Percentiles rank a stretch among this genome's conserved stretches.
Conservation (phyloP, 495 filamentous ascomycete species). For the Hypoxylon intermedium region DNA sequence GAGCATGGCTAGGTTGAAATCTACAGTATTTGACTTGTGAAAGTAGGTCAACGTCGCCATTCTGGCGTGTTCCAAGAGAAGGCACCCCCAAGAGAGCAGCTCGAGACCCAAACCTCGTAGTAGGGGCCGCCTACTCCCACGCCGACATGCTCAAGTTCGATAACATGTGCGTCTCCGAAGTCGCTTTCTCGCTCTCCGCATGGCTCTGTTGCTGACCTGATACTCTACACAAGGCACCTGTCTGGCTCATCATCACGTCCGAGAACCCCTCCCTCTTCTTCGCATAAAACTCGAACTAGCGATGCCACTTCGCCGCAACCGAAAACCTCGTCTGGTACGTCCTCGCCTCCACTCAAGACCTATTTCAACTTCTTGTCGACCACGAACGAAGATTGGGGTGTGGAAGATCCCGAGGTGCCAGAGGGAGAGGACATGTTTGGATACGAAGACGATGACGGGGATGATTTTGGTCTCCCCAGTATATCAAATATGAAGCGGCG, state of each 20-base stretch:
- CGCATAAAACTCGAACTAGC: conserved; percentile 44
- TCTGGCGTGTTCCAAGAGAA: conserved; percentile 76
- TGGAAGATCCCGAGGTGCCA: conserved; percentile 56
- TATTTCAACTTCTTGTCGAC: conserved; percentile 80
- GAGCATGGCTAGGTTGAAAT: not conserved
- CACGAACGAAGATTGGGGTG: conserved; percentile 77
- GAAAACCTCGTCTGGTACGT: conserved; percentile 57
- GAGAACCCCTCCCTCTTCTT: conserved; percentile 55
- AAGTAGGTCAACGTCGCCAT: conserved; percentile 78
- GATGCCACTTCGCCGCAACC: conserved; percentile 63
- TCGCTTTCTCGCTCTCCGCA: conserved; percentile 25
- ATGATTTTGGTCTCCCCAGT: conserved; percentile 93
- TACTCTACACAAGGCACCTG: conserved; percentile 45
- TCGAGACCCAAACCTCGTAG: conserved; percentile 77
- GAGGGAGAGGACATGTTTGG: conserved; percentile 73
- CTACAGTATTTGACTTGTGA: conserved; percentile 14
- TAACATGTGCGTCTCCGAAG: conserved; percentile 58
- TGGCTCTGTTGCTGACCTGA: conserved; percentile 30
- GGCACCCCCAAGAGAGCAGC: conserved; percentile 59
- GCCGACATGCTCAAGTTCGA: conserved; percentile 91
- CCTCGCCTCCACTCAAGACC: conserved; percentile 69
- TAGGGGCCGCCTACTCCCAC: conserved; percentile 96
- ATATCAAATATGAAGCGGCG: conserved; percentile 85
- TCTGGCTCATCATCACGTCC: conserved; percentile 55
- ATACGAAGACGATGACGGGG: conserved; percentile 84